These are phyloP conservation scores for Podaxis mareebaensis DNA, from an alignment of 768 basidiomycete genomes.

Conservation along the genomic window DNA sequence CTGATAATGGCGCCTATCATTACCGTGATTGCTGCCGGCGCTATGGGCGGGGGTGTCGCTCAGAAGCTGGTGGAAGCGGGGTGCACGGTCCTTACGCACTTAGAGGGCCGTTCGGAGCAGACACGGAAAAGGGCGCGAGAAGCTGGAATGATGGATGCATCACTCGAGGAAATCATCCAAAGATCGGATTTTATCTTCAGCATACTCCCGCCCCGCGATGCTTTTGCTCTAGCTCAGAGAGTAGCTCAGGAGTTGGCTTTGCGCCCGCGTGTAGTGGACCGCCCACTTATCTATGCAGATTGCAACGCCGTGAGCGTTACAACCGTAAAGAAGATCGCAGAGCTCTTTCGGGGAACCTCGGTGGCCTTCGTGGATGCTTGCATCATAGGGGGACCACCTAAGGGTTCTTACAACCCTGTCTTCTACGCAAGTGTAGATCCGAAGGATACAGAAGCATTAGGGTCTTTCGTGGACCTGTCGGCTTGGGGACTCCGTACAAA, in stretches of 20 bases:
- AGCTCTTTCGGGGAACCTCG: conserved; percentile 35
- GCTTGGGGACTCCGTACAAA: conserved; percentile 47
- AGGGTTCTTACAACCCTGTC: conserved; percentile 47
- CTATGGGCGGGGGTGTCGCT: conserved; percentile 62
- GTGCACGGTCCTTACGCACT: conserved; percentile 53
- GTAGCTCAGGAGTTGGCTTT: conserved; percentile 31
- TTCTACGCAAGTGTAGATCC: conserved; percentile 55
- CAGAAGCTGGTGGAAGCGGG: conserved; percentile 45
- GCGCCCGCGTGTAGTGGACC: conserved; percentile 14
- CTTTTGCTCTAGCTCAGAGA: conserved; percentile 43
- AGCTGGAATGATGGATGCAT: conserved; percentile 46
- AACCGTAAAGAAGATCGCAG: conserved; percentile 48
- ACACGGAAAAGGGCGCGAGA: conserved; percentile 50
- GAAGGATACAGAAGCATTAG: conserved; percentile 29
- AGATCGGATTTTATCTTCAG: conserved; percentile 51
- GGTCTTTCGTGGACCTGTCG: conserved; percentile 40
- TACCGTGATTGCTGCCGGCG: conserved; percentile 55
- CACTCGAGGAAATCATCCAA: conserved; percentile 29
- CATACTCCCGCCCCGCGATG: conserved; percentile 59
- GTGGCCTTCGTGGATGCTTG: conserved; percentile 54
- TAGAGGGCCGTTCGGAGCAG: conserved; percentile 52
- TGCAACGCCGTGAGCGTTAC: conserved; percentile 60
- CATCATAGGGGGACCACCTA: conserved; percentile 60
- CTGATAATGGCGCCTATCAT: conserved; percentile 26
- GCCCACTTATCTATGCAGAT: conserved; percentile 45